A percentile compares a stretch with the other conserved stretches of the same genome.
Conservation (phyloP, 176 grass and related monocot genomes). For the Raddia guianensis region DNA sequence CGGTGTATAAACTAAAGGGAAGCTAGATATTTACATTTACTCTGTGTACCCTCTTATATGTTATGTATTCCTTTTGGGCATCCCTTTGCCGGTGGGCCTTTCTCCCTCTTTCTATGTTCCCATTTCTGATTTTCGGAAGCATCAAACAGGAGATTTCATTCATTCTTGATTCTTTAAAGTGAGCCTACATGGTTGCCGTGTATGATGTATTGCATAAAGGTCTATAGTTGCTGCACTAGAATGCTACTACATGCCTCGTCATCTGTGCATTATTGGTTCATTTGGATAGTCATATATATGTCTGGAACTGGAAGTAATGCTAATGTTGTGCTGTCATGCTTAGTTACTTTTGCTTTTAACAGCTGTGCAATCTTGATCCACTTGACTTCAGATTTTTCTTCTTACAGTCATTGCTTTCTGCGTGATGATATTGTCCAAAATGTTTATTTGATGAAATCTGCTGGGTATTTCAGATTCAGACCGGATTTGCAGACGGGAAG, state of each 20-base stretch:
- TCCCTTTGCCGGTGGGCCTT: too few species aligned
- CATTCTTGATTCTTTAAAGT: background rate
- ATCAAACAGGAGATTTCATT: background rate
- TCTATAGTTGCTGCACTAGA: background rate
- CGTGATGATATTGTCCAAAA: background rate
- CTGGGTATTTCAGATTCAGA: slow-evolving; percentile 55
- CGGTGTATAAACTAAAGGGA: background rate
- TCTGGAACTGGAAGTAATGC: background rate
- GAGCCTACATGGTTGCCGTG: background rate
- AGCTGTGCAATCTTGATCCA: background rate
- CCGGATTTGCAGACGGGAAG: slow-evolving; percentile 66
- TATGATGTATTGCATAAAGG: background rate
- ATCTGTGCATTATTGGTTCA: background rate
- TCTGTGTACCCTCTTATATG: background rate
- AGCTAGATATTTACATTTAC: background rate
- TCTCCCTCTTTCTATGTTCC: background rate
- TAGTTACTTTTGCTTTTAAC: slow-evolving; percentile 4
- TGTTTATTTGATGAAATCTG: slow-evolving; percentile 18
- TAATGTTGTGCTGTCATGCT: background rate
- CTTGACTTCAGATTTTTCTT: background rate
- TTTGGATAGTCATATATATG: background rate
- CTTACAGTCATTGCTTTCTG: background rate
- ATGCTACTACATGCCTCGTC: background rate
- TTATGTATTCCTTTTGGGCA: background rate
- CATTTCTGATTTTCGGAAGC: background rate